Evolutionary conservation across 495 filamentous ascomycete genomes (phyloP).

Genomic region (Cercophora scortea): DNA sequence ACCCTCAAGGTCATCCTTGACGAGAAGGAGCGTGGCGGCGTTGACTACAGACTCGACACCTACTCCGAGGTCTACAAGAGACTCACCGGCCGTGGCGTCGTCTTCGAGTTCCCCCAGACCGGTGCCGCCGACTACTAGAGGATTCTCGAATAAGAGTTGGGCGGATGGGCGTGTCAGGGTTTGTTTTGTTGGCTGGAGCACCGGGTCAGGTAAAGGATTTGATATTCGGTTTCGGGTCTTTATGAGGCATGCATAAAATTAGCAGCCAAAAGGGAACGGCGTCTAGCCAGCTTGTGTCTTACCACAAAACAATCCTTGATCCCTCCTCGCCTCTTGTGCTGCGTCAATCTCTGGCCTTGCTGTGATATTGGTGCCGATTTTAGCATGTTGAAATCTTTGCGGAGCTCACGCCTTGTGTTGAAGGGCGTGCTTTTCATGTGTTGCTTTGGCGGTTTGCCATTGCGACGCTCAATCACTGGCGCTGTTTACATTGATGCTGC

Average conservation of each 20-base stretch:
- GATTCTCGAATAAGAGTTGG: neutral
- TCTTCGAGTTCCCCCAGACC: constrained; percentile 95
- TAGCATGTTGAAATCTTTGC: too few relatives aligned
- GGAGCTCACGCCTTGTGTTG: too few relatives aligned
- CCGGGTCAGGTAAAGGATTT: constrained; percentile 21
- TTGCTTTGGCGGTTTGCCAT: too few relatives aligned
- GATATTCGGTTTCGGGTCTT: constrained; percentile 22
- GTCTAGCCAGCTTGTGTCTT: constrained; percentile 30
- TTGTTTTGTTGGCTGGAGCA: constrained; percentile 18
- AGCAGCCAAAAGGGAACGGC: constrained; percentile 24
- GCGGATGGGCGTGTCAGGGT: constrained; percentile 4
- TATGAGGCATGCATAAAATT: constrained; percentile 21
- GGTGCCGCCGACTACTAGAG: constrained; percentile 67
- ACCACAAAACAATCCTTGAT: constrained; percentile 13
- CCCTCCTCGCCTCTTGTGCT: too few relatives aligned
- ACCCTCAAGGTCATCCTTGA: constrained; percentile 95
- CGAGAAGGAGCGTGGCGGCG: constrained; percentile 98
- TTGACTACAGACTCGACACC: constrained; percentile 97
- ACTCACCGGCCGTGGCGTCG: constrained; percentile 85
- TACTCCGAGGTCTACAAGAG: constrained; percentile 98
- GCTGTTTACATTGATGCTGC: too few relatives aligned
- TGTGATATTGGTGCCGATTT: too few relatives aligned
- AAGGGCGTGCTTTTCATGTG: too few relatives aligned
- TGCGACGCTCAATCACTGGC: too few relatives aligned
- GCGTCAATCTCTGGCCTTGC: too few relatives aligned